Evolutionary conservation across 2,329 filamentous ascomycete genomes (phyloP), one percentile per base, ranked within the genome.

Genomic region (Colletotrichum truncatum): DNA sequence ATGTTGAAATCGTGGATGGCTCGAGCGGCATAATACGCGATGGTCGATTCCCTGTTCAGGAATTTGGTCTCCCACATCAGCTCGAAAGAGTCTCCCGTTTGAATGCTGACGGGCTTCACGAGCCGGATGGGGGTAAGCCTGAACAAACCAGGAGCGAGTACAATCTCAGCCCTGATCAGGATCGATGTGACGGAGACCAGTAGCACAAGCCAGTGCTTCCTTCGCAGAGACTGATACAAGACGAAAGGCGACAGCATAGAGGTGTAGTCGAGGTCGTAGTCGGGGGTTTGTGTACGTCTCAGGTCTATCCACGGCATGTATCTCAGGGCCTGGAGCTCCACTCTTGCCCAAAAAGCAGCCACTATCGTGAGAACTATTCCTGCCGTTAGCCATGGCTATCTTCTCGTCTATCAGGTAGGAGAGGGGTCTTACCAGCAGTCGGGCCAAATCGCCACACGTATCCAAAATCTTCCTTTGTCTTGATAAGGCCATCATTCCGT

Each of bases 281-380:
- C 30, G 21, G 14, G n/a, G 18, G 55, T 4, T 1, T 23, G 30
- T 6, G 28, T 41, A 8, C 53, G 25, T 7, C 46, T 26, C 23
- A 54, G 28, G 10, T 16, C 53, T 11, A 63, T 45, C 60, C 60
- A 63, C 11, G 60, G 60, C 60, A 63, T 59, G 30, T 64, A 60
- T 18, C 54, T 36, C 43, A 52, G 38, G 14, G 46, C 38, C n/a
- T 64, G 61, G 7, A 60, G 16, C 12, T 64, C 54, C 16, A 59
- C 54, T 10, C 60, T 28, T 11, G 54, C 46, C 61, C 61, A 64
- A 3, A 64, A 39, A 8, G 55, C 39, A 1, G 55, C 48, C 1
- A 64, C 16, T 4, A 60, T 14, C 8, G 61, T 64, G 3, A 64
- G 36, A 12, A 53, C 54, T 64, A 25, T 9, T 14, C 6, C 5